Percentiles rank a stretch among this genome's conserved stretches.
phyloP scores from a whole-genome alignment of 306 rosid species.

The Purshia tridentata region DNA sequence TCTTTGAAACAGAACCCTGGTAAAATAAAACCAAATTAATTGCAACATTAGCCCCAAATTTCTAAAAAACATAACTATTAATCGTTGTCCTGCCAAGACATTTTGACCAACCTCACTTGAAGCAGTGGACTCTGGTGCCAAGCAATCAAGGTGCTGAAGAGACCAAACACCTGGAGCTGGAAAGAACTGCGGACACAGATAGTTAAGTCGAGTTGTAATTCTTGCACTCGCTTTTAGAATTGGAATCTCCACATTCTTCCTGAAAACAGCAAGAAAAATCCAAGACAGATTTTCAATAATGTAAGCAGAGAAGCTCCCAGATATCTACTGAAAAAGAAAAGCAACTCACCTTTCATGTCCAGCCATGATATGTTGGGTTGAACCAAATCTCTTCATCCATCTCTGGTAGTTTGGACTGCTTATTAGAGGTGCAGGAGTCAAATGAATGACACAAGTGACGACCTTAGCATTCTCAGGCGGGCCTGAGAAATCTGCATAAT shows the following conservation, averaged over 20 bases:
- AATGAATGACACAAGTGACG: constrained; percentile 75
- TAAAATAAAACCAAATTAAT: constrained; percentile 26
- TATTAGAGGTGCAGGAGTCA: constrained; percentile 71
- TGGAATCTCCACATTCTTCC: constrained; percentile 81
- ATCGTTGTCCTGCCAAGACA: constrained; percentile 19
- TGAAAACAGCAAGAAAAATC: constrained; percentile 37
- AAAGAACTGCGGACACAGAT: constrained; percentile 88
- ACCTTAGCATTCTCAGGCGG: constrained; percentile 44
- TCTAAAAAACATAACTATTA: not conserved
- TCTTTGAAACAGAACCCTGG: constrained; percentile 56
- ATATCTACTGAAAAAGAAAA: constrained; percentile 14
- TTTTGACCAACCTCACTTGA: constrained; percentile 73
- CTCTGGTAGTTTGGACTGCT: constrained; percentile 59
- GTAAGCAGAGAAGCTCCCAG: constrained; percentile 11
- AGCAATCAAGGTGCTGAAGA: constrained; percentile 38
- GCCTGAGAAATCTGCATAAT: constrained; percentile 49
- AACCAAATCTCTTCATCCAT: constrained; percentile 81
- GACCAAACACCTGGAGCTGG: constrained; percentile 91
- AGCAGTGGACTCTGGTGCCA: constrained; percentile 39
- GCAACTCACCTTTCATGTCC: constrained; percentile 75
- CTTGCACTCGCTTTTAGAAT: constrained; percentile 86
- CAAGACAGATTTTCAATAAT: constrained; percentile 11
- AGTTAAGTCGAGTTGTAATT: constrained; percentile 71
- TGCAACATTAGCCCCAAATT: not conserved
- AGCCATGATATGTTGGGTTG: constrained; percentile 83